Conservation (phyloP, 441 rosid genomes). For the Pelargonium myrrhifolium region DNA sequence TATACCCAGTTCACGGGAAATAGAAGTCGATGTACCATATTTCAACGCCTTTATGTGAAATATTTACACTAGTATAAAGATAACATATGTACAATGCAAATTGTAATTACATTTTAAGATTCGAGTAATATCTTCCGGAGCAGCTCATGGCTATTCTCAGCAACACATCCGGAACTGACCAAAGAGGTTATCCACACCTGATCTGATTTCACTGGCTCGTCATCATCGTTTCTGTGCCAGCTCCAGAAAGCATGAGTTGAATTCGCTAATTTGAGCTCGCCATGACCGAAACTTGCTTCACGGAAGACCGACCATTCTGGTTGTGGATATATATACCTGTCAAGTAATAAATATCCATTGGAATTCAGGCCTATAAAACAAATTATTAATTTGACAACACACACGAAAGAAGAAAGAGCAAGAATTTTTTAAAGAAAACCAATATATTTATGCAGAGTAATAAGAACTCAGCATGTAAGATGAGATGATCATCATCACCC, state of each 20-base stretch:
- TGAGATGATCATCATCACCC: too few relatives aligned
- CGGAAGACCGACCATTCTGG: constrained; percentile 94
- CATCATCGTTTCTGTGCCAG: constrained; percentile 97
- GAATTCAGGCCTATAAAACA: not conserved
- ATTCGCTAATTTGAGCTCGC: constrained; percentile 70
- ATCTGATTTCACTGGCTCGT: constrained; percentile 76
- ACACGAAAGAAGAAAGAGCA: too few relatives aligned
- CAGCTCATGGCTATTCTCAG: constrained; percentile 31
- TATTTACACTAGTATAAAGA: not conserved
- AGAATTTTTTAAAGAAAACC: too few relatives aligned
- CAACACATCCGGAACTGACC: constrained; percentile 49
- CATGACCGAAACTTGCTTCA: constrained; percentile 98
- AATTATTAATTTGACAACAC: too few relatives aligned
- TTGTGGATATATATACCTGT: constrained; percentile 63
- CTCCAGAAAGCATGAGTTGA: constrained; percentile 83
- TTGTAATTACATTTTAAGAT: constrained; percentile 23
- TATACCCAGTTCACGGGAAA: not conserved
- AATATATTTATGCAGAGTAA: too few relatives aligned
- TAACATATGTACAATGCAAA: not conserved
- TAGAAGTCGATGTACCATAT: not conserved
- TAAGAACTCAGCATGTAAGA: too few relatives aligned
- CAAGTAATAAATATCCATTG: constrained; percentile 7
- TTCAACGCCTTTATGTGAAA: too few relatives aligned
- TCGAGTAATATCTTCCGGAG: constrained; percentile 48
- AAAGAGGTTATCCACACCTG: constrained; percentile 77